Base-by-base conservation (phyloP, 2,329 filamentous ascomycete genomes). In the Alternaria gansuensis region DNA sequence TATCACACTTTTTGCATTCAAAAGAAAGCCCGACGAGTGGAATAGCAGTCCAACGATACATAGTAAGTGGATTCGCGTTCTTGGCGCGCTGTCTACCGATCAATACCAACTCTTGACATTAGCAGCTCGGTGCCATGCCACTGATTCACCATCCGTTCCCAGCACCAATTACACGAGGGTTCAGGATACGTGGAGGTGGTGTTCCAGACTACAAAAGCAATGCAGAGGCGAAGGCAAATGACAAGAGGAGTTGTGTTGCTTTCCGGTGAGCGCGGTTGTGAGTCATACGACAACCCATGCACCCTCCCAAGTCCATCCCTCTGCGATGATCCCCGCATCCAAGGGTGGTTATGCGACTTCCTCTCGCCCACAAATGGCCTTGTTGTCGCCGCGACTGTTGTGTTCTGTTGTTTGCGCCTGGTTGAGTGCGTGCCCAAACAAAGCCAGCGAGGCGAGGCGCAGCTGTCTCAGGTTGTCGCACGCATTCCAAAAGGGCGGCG, bases 241-340 rank as follows among this genome's bases (percentile, higher is more conserved):
- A 58, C 59, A 57, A 59, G 33, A 53, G 55, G 54, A 62, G 54
- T 58, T 57, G 60, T 61, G 50, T 59, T 58, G 44, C 50, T 57
- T 61, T 57, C 61, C 61, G 61, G 66, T 66, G 61, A 66, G 59
- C 59, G 53, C 58, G 51, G 45, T 40, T 58, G 58, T 69, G 67
- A 69, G 67, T 69, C 67, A 69, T 69, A 62, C 66, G 61, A 62
- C 56, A 48, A 56, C 33, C 48, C 34, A 57, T 41, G 61, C 59
- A 49, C 24, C 39, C 11, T 23, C 23, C 39, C 50, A 53, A 46
- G 34, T 41, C 29, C 51, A 40, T 7, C 21, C 26, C 33, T 45
- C 40, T 51, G 48, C 54, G 14, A 51, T 46, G 37, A 29, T 39
- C 37, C 41, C 56, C 50, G 41, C 46, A 45, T 44, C 26, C 23